Evolutionary conservation across 2,329 filamentous ascomycete species (phyloP).

Genomic region (Hymenoscyphus scutula): DNA sequence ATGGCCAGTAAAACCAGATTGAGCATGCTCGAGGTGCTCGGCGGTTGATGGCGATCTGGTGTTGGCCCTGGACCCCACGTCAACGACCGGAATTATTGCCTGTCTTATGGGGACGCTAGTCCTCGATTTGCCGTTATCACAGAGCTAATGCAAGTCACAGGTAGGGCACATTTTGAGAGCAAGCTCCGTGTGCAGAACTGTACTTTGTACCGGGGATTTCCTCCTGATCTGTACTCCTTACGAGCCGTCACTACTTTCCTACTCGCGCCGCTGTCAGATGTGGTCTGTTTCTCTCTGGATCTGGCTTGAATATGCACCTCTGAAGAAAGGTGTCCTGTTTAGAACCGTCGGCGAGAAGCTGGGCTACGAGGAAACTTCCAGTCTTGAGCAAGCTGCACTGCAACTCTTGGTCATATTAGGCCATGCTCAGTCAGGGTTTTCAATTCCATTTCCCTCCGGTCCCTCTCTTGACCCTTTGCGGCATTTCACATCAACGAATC

Average conservation of each 20-base stretch:
- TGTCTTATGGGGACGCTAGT: conserved; percentile 30
- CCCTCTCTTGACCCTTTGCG: not conserved
- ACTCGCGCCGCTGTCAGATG: conserved; percentile 9
- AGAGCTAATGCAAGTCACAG: conserved; percentile 24
- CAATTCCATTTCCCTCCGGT: not conserved
- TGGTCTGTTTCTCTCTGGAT: not conserved
- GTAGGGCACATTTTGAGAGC: not conserved
- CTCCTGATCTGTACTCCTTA: not conserved
- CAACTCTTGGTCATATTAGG: conserved; percentile 9
- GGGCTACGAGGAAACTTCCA: not conserved
- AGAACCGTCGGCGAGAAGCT: not conserved
- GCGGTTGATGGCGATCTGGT: conserved; percentile 29
- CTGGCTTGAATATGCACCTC: not conserved
- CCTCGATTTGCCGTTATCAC: conserved; percentile 27
- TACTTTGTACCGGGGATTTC: conserved; percentile 3
- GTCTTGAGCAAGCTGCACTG: not conserved
- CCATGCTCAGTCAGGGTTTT: conserved; percentile 5
- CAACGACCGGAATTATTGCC: conserved; percentile 16
- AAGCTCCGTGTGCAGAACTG: too few species aligned
- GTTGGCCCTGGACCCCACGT: conserved; percentile 19
- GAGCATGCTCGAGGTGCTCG: conserved; percentile 11
- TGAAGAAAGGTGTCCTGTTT: not conserved
- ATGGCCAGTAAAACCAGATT: conserved; percentile 23
- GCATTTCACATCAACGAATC: conserved; percentile 9
- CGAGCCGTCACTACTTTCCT: not conserved